Base-by-base conservation (phyloP, 352 stramenopile genomes). In the Phytophthora cryptogea region DNA sequence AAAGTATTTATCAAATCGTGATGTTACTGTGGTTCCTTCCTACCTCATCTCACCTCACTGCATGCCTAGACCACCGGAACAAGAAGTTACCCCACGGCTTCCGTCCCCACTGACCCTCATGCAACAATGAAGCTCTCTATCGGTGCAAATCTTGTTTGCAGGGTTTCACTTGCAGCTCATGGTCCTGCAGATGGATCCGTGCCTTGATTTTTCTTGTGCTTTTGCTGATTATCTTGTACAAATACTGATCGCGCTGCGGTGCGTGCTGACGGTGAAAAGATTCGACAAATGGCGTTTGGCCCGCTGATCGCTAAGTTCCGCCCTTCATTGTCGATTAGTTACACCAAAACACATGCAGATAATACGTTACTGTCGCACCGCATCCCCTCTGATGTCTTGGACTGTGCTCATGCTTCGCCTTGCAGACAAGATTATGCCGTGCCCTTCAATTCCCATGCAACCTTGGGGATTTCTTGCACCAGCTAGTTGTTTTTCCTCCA, bases 401-500 rank as follows among this genome's bases (percentile, higher is more conserved):
- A 42, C 35, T 59, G 47, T 64, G 66, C 56, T 65, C 36, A 45
- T 60, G 52, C 52, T 69, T 53, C 59, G 44, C 68, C 60, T 72
- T 56, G 51, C 57, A 68, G 54, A 74, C 61, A 64, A 66, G 53
- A 68, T 59, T 40, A 45, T 63, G 59, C 51, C 41, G 28, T 68
- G 36, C 39, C 48, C 45, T 60, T 59, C 20, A 60, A 8, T 45
- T 46, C 54, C 46, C 42, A 61, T 46, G 44, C 40, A 52, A 35
- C 32, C 39, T 35, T 50, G 49, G 36, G 37, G 9, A 37, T 14
- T 23, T 40, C 8, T 27, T 20, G 42, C 30, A 56, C 13, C 62
- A 62, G 58, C 78, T 86, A 91, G 70, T 90, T 92, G 59, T 89
- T 90, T 61, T 88, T 90, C 23, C 63, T 72, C 83, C 83, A 90